Evolutionary conservation across 2,329 filamentous ascomycete species (phyloP), one percentile per base, ranked within the genome.

Genomic region (Zymoseptoria brevis): DNA sequence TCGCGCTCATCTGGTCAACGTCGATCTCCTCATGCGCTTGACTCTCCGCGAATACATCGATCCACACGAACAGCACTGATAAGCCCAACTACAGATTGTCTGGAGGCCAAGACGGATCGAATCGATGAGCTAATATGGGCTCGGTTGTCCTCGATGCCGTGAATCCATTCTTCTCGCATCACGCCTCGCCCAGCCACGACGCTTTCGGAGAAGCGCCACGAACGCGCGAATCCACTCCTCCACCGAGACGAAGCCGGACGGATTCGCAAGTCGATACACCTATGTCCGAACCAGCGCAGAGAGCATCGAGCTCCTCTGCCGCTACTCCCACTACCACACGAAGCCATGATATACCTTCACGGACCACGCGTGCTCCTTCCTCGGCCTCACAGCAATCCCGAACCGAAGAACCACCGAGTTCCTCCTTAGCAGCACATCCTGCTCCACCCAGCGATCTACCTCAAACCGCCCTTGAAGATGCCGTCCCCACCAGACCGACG

Each of bases 141-240:
- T 83, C 82, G 72, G 75, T 84, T 67, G 76, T 84, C 70, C 75
- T 84, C 76, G 89, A 93, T 79, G 86, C 86, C 78, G 84, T 86
- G 76, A 83, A 88, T 75, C 86, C 90, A 76, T 80, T 86, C 67
- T 71, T 71, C 62, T 63, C 63, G 53, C 67, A 68, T 48, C 62
- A 65, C 48, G 22, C 62, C 41, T 60, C 69, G 54, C 58, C 66
- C 57, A 64, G 56, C 56, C 66, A 69, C 22, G 22, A 24, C 22
- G 22, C 22, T 24, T 55, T 55, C 60, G 19, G 62, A 67, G 53
- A 66, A 63, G 35, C 22, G 53, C 64, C 60, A 60, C 60, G 51
- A 60, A 54, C 54, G 60, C 60, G 19, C 19, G 51, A 55, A 49
- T 56, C 63, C 30, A 67, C 58, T 53, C 61, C 66, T 45, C 57